Conservation (phyloP, 257 asterid species). For the Gentiana dahurica region DNA sequence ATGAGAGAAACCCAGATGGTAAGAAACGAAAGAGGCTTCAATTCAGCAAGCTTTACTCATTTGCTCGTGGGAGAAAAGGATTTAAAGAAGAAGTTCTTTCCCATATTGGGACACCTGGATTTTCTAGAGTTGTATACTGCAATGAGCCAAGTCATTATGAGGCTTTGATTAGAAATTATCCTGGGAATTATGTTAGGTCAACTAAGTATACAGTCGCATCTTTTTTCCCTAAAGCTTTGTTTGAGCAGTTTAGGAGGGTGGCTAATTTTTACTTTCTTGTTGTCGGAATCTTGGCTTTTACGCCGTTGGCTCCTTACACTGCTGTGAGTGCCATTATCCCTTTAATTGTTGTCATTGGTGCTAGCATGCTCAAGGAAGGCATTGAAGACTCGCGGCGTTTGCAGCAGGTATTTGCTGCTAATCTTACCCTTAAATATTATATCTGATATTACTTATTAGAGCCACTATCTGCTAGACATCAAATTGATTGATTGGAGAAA, state of each 20-base stretch:
- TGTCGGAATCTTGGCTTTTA: slow-evolving; percentile 60
- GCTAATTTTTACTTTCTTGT: slow-evolving; percentile 88
- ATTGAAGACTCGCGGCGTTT: slow-evolving; percentile 72
- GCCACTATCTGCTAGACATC: neutral
- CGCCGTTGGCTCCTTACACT: slow-evolving; percentile 58
- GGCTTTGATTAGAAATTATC: slow-evolving; percentile 30
- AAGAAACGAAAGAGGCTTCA: slow-evolving; percentile 39
- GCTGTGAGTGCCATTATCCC: slow-evolving; percentile 70
- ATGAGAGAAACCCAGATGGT: slow-evolving; percentile 30
- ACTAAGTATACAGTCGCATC: slow-evolving; percentile 76
- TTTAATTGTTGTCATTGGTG: slow-evolving; percentile 55
- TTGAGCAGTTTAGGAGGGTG: slow-evolving; percentile 93
- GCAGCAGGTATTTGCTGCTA: slow-evolving; percentile 45
- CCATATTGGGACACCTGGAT: slow-evolving; percentile 82
- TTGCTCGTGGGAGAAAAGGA: slow-evolving; percentile 41
- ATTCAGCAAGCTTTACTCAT: slow-evolving; percentile 73
- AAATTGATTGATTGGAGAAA: neutral
- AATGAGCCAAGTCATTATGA: slow-evolving; percentile 55
- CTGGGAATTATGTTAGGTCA: slow-evolving; percentile 57
- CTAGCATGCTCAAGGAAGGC: slow-evolving; percentile 76
- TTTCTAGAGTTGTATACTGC: slow-evolving; percentile 72
- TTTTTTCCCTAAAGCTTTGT: slow-evolving; percentile 77
- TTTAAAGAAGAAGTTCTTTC: slow-evolving; percentile 46
- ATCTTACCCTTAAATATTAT: neutral
- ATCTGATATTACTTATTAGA: no score